A percentile compares a stretch with the other conserved stretches of the same genome.
Conservation (phyloP, 805 yeast genomes). For the Candida sonorensis region DNA sequence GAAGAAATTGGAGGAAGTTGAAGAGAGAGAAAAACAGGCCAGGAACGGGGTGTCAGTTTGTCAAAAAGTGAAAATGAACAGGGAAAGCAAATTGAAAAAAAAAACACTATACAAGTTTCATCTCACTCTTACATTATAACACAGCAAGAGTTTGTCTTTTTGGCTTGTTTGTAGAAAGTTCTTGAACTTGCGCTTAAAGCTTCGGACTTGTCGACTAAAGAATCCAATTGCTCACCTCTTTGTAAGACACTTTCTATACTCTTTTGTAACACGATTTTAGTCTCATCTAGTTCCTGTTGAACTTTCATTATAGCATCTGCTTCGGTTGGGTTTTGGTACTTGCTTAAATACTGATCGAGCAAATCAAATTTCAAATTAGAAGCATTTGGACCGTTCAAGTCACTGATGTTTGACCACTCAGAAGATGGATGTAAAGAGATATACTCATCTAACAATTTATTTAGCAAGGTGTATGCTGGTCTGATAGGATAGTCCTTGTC, state of each 20-base stretch:
- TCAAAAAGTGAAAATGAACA: too few species aligned
- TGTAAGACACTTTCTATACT: conserved; percentile 91
- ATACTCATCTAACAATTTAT: conserved; percentile 88
- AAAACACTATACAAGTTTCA: neutral
- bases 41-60: too few species aligned
- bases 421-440: conserved; percentile 69
- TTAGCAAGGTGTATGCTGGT: conserved; percentile 89
- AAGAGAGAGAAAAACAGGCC: too few species aligned
- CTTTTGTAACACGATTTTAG: conserved; percentile 92
- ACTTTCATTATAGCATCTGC: conserved; percentile 97
- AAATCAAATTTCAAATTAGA: conserved; percentile 46
- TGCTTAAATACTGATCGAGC: conserved; percentile 62
- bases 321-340: conserved; percentile 94
- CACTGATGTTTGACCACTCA: conserved; percentile 69
- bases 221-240: conserved; percentile 93
- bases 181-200: conserved; percentile 82
- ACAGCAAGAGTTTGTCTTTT: conserved; percentile 90
- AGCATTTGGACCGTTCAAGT: conserved; percentile 37
- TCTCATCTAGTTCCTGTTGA: conserved; percentile 96
- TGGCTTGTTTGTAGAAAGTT: conserved; percentile 96
- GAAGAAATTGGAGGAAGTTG: too few species aligned
- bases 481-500: conserved; percentile 96
- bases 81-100: conserved; percentile 1
- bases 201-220: conserved; percentile 91
- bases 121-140: conserved; percentile 44